These are phyloP conservation scores for Tetraselmis chui DNA, from an alignment of 139 green algal genomes.

Conservation along the genomic window DNA sequence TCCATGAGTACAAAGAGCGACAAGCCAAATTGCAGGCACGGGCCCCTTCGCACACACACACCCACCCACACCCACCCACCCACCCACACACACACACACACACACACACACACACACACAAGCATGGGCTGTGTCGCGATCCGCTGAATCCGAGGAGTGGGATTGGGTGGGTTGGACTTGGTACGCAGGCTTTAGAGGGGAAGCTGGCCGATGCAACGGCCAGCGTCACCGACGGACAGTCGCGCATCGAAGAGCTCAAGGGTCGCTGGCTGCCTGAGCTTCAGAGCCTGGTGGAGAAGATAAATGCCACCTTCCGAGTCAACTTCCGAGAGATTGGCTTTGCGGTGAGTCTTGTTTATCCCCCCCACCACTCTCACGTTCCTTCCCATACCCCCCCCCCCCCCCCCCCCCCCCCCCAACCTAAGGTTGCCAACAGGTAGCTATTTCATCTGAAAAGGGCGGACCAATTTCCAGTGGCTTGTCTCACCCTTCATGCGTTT, in stretches of 20 bases:
- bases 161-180: too few relatives aligned
- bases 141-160: too few relatives aligned
- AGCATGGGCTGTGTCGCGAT: too few relatives aligned
- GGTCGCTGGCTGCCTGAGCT: constrained; percentile 76
- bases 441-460: too few relatives aligned
- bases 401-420: too few relatives aligned
- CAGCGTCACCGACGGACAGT: neutral
- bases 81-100: too few relatives aligned
- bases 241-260: constrained; percentile 36
- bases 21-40: neutral
- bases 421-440: too few relatives aligned
- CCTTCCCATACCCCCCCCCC: neutral
- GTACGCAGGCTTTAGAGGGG: neutral
- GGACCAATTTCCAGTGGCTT: too few relatives aligned
- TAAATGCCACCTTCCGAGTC: constrained; percentile 68
- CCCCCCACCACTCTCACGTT: neutral
- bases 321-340: constrained; percentile 76
- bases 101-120: too few relatives aligned
- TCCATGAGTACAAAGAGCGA: constrained; percentile 41
- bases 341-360: neutral
- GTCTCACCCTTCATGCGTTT: neutral
- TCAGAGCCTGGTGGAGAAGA: constrained; percentile 46
- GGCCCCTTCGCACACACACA: too few relatives aligned
- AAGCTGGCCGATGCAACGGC: neutral
- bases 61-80: too few relatives aligned